A percentile compares a stretch with the other conserved stretches of the same genome.
phyloP scores from a whole-genome alignment of 306 rosid genomes.

The Betula pendula region DNA sequence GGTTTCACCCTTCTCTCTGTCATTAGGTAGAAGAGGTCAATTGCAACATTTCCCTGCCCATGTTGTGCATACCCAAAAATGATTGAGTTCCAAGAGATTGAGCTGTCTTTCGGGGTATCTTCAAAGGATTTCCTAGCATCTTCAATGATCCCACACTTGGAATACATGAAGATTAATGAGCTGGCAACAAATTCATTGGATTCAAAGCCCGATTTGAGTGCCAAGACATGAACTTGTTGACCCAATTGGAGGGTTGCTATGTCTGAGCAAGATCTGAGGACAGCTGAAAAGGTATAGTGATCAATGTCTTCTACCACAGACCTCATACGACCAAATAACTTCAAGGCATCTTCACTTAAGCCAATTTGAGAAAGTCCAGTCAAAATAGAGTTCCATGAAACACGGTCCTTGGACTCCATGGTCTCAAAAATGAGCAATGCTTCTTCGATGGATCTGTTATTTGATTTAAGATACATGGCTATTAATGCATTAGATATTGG shows the following conservation, averaged over 20 bases:
- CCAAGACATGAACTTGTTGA: conserved; percentile 64
- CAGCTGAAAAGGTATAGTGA: conserved; percentile 67
- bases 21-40: conserved; percentile 67
- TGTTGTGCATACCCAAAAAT: conserved; percentile 88
- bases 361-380: conserved; percentile 73
- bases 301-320: conserved; percentile 46
- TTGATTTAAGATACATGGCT: conserved; percentile 68
- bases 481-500: conserved; percentile 76
- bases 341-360: conserved; percentile 69
- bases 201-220: conserved; percentile 52
- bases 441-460: conserved; percentile 52
- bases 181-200: conserved; percentile 67
- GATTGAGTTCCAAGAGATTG: conserved; percentile 78
- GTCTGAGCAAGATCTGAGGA: conserved; percentile 71
- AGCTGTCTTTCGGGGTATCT: conserved; percentile 47
- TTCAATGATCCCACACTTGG: conserved; percentile 84
- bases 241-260: conserved; percentile 77
- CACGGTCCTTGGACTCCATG: conserved; percentile 58
- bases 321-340: conserved; percentile 56
- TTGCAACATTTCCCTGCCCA: conserved; percentile 67
- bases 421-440: conserved; percentile 53
- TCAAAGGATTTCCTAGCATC: conserved; percentile 75
- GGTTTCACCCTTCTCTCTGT: conserved; percentile 58
- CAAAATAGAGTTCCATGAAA: conserved; percentile 80
- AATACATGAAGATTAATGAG: conserved; percentile 83